Evolutionary conservation across 805 yeast species (phyloP).

Genomic region (Zygosaccharomyces pseudorouxii): DNA sequence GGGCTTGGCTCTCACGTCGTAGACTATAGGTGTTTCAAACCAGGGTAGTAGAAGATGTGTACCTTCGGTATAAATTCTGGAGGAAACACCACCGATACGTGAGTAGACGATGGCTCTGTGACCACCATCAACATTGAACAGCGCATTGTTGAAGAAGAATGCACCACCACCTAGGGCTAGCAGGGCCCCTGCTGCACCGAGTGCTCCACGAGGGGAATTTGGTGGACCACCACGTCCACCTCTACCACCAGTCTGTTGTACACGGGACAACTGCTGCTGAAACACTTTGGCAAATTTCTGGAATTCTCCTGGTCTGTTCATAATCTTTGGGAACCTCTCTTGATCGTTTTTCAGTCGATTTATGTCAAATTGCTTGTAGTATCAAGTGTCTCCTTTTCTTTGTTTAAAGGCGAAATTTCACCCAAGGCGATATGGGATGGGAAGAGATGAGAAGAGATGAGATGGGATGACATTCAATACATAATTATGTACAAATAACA

Average conservation of each 20-base stretch:
- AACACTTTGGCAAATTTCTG: slow-evolving; percentile 48
- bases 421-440: background rate
- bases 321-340: background rate
- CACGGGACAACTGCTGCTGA: slow-evolving; percentile 44
- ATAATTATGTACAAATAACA: background rate
- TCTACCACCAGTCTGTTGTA: slow-evolving; percentile 37
- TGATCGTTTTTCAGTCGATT: background rate
- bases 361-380: background rate
- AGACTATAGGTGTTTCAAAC: slow-evolving; percentile 87
- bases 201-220: slow-evolving; percentile 45
- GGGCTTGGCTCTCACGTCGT: slow-evolving; percentile 96
- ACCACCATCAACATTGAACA: slow-evolving; percentile 95
- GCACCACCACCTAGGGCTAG: slow-evolving; percentile 56
- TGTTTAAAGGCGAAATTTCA: slow-evolving; percentile 1
- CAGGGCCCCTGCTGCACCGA: slow-evolving; percentile 62
- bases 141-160: slow-evolving; percentile 47
- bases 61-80: slow-evolving; percentile 83
- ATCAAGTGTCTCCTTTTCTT: slow-evolving; percentile 1
- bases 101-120: slow-evolving; percentile 95
- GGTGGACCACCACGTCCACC: slow-evolving; percentile 27
- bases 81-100: slow-evolving; percentile 77
- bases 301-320: slow-evolving; percentile 42
- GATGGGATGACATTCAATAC: background rate
- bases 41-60: slow-evolving; percentile 93
- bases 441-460: background rate